phyloP scores from a whole-genome alignment of 169 alveolate species.

The Cystoisospora suis region DNA sequence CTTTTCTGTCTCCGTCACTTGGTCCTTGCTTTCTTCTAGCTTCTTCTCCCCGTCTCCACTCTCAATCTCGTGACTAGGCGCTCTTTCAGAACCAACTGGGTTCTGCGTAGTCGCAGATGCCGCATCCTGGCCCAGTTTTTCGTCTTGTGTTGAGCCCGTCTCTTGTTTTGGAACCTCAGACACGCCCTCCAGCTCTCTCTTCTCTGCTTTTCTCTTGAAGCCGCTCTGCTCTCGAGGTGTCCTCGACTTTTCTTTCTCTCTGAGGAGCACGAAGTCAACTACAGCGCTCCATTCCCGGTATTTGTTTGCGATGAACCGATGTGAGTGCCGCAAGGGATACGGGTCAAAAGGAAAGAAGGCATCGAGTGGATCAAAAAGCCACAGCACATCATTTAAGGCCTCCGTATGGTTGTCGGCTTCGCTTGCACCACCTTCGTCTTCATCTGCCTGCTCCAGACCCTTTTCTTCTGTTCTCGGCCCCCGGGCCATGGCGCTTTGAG shows the following conservation, averaged over 20 bases:
- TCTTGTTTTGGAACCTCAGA: not conserved
- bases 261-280: not conserved
- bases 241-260: not conserved
- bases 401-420: not conserved
- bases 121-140: not conserved
- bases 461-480: too few species aligned
- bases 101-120: not conserved
- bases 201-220: not conserved
- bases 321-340: conserved; percentile 51
- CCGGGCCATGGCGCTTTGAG: not conserved
- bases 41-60: not conserved
- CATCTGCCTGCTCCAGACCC: not conserved
- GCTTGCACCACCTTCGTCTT: not conserved
- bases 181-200: not conserved
- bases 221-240: not conserved
- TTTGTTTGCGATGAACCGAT: conserved; percentile 35
- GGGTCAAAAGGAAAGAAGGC: conserved; percentile 60
- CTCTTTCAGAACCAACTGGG: not conserved
- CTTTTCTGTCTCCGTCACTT: not conserved
- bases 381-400: conserved; percentile 5
- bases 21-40: not conserved
- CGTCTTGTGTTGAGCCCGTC: not conserved
- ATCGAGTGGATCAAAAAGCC: conserved; percentile 57
- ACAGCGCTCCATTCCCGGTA: conserved; percentile 46
- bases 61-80: not conserved